Percentiles rank a stretch among this genome's conserved stretches.
These are phyloP conservation scores for Ophiocordyceps robertsii DNA, from an alignment of 2,329 filamentous ascomycete species.

Conservation along the genomic window DNA sequence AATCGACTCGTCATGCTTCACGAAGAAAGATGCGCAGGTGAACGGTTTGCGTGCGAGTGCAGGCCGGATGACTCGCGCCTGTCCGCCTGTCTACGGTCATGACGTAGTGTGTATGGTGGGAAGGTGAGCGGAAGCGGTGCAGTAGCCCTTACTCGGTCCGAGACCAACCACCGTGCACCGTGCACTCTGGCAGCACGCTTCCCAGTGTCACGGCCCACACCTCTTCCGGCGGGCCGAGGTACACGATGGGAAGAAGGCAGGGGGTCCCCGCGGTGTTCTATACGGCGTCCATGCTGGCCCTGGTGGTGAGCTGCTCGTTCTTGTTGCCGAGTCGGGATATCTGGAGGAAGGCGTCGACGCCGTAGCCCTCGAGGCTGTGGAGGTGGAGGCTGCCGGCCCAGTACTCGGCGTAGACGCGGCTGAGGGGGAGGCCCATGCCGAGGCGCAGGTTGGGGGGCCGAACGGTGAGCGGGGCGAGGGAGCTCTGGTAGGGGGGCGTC, in stretches of 20 bases:
- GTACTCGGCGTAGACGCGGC: constrained; percentile 90
- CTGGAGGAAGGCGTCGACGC: constrained; percentile 88
- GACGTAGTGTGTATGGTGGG: no score
- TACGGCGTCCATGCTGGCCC: constrained; percentile 66
- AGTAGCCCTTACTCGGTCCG: no score
- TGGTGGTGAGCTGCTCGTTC: constrained; percentile 79
- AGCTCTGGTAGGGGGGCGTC: constrained; percentile 34
- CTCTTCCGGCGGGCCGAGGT: no score
- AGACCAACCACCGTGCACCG: no score
- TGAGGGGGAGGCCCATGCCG: constrained; percentile 88
- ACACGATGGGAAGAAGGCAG: no score
- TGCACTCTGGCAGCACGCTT: no score
- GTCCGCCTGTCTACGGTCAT: no score
- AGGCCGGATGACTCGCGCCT: no score
- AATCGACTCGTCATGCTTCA: constrained; percentile 29
- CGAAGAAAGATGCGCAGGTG: constrained; percentile 10
- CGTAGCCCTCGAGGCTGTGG: constrained; percentile 89
- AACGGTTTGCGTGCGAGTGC: no score
- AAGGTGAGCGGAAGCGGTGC: no score
- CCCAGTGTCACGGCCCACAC: no score
- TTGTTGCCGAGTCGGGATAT: constrained; percentile 96
- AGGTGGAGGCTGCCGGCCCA: constrained; percentile 89
- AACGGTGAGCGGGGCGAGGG: constrained; percentile 66
- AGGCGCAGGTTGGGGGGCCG: constrained; percentile 76
- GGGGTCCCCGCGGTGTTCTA: not conserved